Evolutionary conservation across 257 asterid species (phyloP), one percentile per base, ranked within the genome.

Genomic region (Solanum pinnatisectum): DNA sequence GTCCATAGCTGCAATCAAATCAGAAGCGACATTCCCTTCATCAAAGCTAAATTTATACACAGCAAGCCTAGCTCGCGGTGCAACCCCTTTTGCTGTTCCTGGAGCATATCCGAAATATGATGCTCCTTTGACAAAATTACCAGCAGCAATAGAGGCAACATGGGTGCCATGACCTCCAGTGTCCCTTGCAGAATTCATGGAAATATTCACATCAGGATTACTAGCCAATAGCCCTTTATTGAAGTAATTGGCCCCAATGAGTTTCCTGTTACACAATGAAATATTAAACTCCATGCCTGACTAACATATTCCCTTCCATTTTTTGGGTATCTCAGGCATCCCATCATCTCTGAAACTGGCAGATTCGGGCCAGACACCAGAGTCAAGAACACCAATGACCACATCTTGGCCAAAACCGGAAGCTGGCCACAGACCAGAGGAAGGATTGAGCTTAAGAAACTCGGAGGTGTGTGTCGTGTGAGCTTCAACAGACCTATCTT

Each of bases 1-100:
- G 70, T 90, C 91, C 39, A 90, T 88, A 22, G 89, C 91, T 22
- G 90, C 90, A 44, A 88, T 49, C 67, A 90, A 65, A 52, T 90
- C 91, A 37, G 90, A 88, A 81, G 90, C 63, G 6, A 40, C 77
- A 22, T 70, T 18, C 16, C 87, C 91, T 60, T 86, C 89, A 10
- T 42, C 35, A 88, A 88, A 86, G 30, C 72, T 23, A 6, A 87
- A 84, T 67, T 87, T 87, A 67, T 87, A 87, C 72, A 68, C 84
- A 4, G 89, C 89, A 46, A 87, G 67, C 25, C 84, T 32, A 27
- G 87, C 86, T 63, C 33, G 44, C 2, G 83, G 89, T 40, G 89
- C 89, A 23, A 81, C 78, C 82, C 89, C 89, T 25, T 59, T 60
- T 23, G 89, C 89, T 27, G 88, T 81, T 68, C 89, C 89, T 4